Base-by-base conservation (phyloP, 139 green algal species). In the Chlamydomonas sp. region DNA sequence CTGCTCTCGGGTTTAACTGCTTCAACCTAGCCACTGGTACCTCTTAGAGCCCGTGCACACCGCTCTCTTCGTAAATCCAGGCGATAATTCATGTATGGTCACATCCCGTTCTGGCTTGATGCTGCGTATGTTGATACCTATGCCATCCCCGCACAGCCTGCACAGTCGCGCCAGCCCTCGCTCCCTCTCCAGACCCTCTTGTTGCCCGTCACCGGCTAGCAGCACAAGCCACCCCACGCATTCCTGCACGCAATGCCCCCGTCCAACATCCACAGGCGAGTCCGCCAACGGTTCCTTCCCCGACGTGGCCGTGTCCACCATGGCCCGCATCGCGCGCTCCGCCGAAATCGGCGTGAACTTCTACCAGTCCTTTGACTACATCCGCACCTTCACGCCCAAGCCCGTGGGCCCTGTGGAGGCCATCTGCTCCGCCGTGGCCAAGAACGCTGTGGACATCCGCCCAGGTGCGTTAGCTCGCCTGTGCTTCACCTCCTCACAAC, bases 361-460 rank as follows among this genome's bases (percentile, higher is more conserved):
- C 85, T 92, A 93, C 84, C 93, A 95, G 91, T 85, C 81, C 14
- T 93, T 89, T 60, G 88, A 94, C 82, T 96, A 94, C 91, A 93
- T 94, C 67, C 90, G 91, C 72, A 91, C 91, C 59, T 96, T 95
- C 91, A 96, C 92, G 8, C 92, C 94, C 58, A 94, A 93, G 91
- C 94, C 94, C 3, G 89, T 95, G 2, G 85, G 76, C 15, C 86
- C 90, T 12, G 83, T 95, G 3, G 94, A 96, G 90, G 90, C 92
- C 17, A 85, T 91, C 7, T 90, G 85, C 83, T 90, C 83, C 5
- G 67, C 90, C 7, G 59, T 94, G 61, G 92, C 90, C 20, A 95
- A 96, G 88, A 91, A 90, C 62, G 88, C 92, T 0, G 88, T 93
- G 5, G 93, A 95, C 79, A 87, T 95, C 59, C 76, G 73, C 16